Conservation (phyloP, 2,329 filamentous ascomycete species). For the Cladosporium cucumerinum region DNA sequence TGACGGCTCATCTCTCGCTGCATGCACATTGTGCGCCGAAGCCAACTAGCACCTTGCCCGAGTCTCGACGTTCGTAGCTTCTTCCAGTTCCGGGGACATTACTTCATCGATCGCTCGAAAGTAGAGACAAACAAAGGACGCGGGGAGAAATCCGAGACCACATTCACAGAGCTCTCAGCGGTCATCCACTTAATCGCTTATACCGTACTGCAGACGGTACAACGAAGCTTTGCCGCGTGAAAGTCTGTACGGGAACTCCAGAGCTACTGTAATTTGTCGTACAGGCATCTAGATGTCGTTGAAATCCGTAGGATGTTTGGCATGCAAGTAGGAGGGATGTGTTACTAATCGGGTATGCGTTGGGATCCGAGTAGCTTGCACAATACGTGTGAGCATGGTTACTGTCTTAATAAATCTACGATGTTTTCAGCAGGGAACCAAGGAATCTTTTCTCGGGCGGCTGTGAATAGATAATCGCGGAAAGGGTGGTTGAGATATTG, state of each 20-base stretch:
- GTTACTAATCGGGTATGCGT: background rate
- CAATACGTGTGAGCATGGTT: background rate
- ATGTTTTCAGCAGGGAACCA: background rate
- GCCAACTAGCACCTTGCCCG: background rate
- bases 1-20: background rate
- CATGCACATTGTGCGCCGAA: background rate
- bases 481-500: background rate
- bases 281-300: background rate
- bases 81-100: background rate
- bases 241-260: background rate
- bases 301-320: background rate
- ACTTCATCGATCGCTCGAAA: background rate
- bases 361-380: background rate
- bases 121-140: background rate
- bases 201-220: background rate
- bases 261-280: background rate
- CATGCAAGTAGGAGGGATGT: background rate
- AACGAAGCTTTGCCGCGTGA: background rate
- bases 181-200: background rate
- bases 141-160: background rate
- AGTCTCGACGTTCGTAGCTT: background rate
- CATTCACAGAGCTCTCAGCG: background rate
- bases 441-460: background rate
- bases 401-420: background rate
- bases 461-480: background rate